Conservation (phyloP, 2,329 filamentous ascomycete species). For the Venturia oleaginea region DNA sequence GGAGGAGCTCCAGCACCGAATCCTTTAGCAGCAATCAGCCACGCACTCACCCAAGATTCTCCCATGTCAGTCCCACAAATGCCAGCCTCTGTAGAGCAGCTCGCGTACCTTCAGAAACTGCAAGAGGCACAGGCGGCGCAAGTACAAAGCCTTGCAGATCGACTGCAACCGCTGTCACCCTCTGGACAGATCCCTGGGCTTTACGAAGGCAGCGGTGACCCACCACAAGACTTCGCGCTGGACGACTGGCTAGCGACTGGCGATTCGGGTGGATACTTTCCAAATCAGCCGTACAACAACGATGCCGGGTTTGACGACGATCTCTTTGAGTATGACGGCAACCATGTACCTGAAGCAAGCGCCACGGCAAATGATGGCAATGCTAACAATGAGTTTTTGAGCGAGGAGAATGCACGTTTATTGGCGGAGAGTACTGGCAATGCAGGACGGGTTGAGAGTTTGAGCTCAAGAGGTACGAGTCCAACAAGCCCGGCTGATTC, state of each 20-base stretch:
- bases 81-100: conserved; percentile 51
- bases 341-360: not conserved
- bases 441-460: conserved; percentile 8
- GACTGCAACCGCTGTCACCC: conserved; percentile 72
- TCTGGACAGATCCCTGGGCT: conserved; percentile 70
- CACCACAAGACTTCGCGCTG: conserved; percentile 11
- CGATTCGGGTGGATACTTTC: conserved; percentile 3
- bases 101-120: conserved; percentile 69
- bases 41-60: conserved; percentile 47
- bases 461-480: conserved; percentile 8
- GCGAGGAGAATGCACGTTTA: not conserved
- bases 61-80: conserved; percentile 53
- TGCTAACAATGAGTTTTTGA: conserved; percentile 2
- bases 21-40: conserved; percentile 31
- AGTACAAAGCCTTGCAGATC: conserved; percentile 63
- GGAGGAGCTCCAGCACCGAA: not conserved
- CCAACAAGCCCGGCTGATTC: not conserved
- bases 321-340: not conserved
- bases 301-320: not conserved
- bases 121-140: conserved; percentile 70
- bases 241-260: conserved; percentile 12
- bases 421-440: not conserved
- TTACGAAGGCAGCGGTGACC: conserved; percentile 21
- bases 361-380: not conserved
- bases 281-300: not conserved